Conservation (phyloP, 257 asterid species). For the Osmanthus fragrans region DNA sequence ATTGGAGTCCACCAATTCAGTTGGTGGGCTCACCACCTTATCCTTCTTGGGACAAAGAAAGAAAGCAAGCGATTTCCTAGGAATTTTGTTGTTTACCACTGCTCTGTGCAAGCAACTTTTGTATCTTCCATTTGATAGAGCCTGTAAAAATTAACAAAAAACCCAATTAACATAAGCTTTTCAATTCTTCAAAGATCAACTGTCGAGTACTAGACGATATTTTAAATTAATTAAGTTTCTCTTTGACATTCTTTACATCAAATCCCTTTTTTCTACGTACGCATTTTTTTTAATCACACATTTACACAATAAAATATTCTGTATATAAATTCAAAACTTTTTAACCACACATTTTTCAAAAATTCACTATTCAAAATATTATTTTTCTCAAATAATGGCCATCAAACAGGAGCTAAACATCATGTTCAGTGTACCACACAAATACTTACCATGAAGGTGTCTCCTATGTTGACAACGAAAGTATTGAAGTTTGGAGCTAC, state of each 20-base stretch:
- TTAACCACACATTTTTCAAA: too few species aligned
- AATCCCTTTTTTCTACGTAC: too few species aligned
- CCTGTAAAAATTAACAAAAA: conserved; percentile 41
- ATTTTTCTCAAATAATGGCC: too few species aligned
- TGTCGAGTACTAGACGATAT: background rate
- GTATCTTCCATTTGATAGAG: conserved; percentile 85
- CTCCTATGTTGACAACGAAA: conserved; percentile 93
- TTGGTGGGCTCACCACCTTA: conserved; percentile 85
- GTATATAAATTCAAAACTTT: too few species aligned
- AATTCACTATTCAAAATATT: too few species aligned
- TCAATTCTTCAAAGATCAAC: background rate
- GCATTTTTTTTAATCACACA: too few species aligned
- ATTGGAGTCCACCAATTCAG: conserved; percentile 68
- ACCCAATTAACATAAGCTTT: background rate
- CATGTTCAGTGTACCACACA: background rate
- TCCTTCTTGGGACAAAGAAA: conserved; percentile 83
- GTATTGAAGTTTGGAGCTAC: conserved; percentile 57
- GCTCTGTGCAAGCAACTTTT: conserved; percentile 93
- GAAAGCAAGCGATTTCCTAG: conserved; percentile 88
- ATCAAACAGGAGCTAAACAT: too few species aligned
- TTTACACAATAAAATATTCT: too few species aligned
- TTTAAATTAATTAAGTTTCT: background rate
- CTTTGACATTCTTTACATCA: too few species aligned
- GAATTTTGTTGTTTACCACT: conserved; percentile 74
- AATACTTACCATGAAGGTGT: conserved; percentile 80